Evolutionary conservation across 1,284 basidiomycete genomes (phyloP).

Genomic region (Butyriboletus appendiculatus): DNA sequence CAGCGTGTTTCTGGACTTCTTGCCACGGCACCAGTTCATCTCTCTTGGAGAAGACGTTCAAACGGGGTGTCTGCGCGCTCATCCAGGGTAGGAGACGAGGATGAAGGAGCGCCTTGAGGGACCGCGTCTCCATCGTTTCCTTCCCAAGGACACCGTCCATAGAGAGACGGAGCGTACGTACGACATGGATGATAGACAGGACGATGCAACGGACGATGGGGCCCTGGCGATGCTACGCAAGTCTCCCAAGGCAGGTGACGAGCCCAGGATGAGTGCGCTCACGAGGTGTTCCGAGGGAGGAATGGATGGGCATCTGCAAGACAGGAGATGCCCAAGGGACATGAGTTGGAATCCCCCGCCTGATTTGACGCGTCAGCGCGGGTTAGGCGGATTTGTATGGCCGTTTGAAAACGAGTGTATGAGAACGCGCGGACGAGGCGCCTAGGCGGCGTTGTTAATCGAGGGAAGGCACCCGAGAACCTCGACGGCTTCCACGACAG

Average conservation of each 20-base stretch:
- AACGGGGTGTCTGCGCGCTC: constrained; percentile 42
- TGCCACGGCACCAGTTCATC: constrained; percentile 49
- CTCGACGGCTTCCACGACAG: constrained; percentile 44
- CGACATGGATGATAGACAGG: constrained; percentile 5
- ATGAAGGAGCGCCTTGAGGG: constrained; percentile 26
- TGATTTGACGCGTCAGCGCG: constrained; percentile 21
- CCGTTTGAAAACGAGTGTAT: constrained; percentile 58
- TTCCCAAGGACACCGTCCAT: background rate
- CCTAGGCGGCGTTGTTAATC: background rate
- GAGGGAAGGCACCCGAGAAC: constrained; percentile 40
- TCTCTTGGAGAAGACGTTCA: constrained; percentile 55
- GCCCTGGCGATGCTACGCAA: constrained; percentile 38
- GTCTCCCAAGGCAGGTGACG: constrained; percentile 42
- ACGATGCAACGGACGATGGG: constrained; percentile 34
- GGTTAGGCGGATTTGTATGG: background rate
- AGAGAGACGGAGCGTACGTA: background rate
- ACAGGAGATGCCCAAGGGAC: constrained; percentile 40
- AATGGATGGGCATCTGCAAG: constrained; percentile 20
- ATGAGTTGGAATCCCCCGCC: constrained; percentile 48
- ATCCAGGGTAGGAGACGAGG: constrained; percentile 41
- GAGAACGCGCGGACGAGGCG: constrained; percentile 38
- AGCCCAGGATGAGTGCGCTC: constrained; percentile 51
- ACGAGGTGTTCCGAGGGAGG: constrained; percentile 16
- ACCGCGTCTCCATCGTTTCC: background rate
- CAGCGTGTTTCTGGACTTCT: constrained; percentile 46